phyloP scores from a whole-genome alignment of 2,329 filamentous ascomycete genomes.

The Thyridium curvatum region DNA sequence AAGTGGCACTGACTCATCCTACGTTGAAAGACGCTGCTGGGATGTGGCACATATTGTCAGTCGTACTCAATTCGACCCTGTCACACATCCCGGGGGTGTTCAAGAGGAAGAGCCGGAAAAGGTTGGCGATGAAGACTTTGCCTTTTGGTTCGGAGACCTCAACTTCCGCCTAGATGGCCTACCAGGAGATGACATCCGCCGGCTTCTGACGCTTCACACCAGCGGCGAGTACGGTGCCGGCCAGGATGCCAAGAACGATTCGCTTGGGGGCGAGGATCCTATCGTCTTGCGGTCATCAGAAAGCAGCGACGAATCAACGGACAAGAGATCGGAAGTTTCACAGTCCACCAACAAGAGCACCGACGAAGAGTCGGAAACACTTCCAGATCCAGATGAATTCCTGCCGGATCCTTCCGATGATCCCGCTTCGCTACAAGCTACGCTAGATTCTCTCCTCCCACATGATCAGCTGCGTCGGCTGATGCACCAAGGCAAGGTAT shows the following conservation, averaged over 20 bases:
- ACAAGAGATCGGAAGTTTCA: slow-evolving; percentile 22
- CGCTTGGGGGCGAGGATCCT: slow-evolving; percentile 40
- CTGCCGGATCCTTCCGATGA: slow-evolving; percentile 64
- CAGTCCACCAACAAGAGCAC: slow-evolving; percentile 20
- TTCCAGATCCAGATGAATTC: slow-evolving; percentile 62
- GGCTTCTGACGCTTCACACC: slow-evolving; percentile 76
- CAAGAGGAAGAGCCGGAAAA: slow-evolving; percentile 58
- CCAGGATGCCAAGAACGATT: slow-evolving; percentile 26
- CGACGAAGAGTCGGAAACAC: slow-evolving; percentile 31
- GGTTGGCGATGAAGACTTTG: slow-evolving; percentile 87
- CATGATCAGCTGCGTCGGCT: slow-evolving; percentile 81
- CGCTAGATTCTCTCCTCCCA: slow-evolving; percentile 75
- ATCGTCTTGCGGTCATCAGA: slow-evolving; percentile 36
- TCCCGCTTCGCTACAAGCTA: slow-evolving; percentile 82
- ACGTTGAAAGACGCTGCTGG: slow-evolving; percentile 83
- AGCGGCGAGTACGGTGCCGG: slow-evolving; percentile 66
- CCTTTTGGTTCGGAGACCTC: slow-evolving; percentile 93
- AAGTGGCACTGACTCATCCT: slow-evolving; percentile 72
- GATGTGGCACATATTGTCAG: slow-evolving; percentile 73
- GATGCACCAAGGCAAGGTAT: slow-evolving; percentile 69
- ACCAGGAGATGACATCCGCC: slow-evolving; percentile 83
- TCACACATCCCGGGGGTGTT: slow-evolving; percentile 55
- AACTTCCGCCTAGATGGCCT: slow-evolving; percentile 90
- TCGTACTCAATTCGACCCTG: slow-evolving; percentile 72
- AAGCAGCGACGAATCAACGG: slow-evolving; percentile 40